These are phyloP conservation scores for Cladophialophora psammophila DNA, from an alignment of 2,329 filamentous ascomycete genomes.

Conservation along the genomic window DNA sequence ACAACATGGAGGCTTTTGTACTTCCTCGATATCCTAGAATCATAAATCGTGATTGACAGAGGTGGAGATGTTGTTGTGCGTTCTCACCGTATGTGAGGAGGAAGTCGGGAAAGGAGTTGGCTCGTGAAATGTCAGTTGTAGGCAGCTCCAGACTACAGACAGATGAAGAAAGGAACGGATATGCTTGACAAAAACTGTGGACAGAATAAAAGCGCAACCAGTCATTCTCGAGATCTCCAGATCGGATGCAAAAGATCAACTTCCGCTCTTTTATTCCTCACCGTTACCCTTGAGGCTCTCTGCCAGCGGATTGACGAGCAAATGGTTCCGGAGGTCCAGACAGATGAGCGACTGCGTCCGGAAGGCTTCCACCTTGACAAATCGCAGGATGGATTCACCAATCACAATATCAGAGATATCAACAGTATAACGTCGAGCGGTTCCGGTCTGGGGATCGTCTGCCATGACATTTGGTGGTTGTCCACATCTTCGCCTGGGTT, in stretches of 20 bases:
- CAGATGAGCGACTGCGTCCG: neutral
- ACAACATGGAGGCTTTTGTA: slow-evolving; percentile 34
- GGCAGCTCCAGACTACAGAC: too few relatives aligned
- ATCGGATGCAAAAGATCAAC: neutral
- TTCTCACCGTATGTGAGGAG: neutral
- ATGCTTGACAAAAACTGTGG: neutral
- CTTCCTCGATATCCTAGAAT: slow-evolving; percentile 22
- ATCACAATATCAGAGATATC: neutral
- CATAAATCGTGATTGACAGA: neutral
- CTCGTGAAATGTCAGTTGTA: too few relatives aligned
- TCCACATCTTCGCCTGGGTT: neutral
- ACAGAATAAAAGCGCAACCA: neutral
- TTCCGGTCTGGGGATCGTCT: neutral
- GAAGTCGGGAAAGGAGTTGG: neutral
- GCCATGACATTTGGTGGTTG: neutral
- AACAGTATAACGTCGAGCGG: neutral
- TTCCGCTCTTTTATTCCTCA: neutral
- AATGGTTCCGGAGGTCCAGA: slow-evolving; percentile 1
- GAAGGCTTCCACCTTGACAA: slow-evolving; percentile 14
- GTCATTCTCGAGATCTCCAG: neutral
- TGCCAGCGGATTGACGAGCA: neutral
- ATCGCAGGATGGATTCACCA: slow-evolving; percentile 1
- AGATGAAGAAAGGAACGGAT: too few relatives aligned
- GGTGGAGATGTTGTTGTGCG: neutral
- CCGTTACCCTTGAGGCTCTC: neutral